Evolutionary conservation across 2,329 filamentous ascomycete species (phyloP), one percentile per base, ranked within the genome.

Genomic region (Alternaria consortialis): DNA sequence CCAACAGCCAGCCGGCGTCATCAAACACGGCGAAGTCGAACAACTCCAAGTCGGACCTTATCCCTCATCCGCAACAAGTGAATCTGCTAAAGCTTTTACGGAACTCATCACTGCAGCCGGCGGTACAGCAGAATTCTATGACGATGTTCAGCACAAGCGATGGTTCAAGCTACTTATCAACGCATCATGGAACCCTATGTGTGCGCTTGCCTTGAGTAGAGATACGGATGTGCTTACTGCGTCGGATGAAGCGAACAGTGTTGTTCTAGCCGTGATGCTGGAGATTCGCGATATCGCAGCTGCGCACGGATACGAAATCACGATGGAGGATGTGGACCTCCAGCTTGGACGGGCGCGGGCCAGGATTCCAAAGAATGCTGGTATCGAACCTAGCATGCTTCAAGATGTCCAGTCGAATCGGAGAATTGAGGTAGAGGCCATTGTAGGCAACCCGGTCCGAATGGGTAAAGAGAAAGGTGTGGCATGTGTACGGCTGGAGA

Each of bases 81-180:
- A 43, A 7, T 48, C 64, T 15, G 69, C 74, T 8, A 58, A 65
- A 47, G 56, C 53, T 2, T 83, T 86, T 47, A 76, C 79, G 5
- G 73, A 76, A 2, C 73, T 87, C 12, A 63, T 87, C 8, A 61
- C 70, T 20, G 51, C 74, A 3, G 81, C 80, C 7, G 81, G 84
- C 7, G 83, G 80, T 4, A 82, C 83, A 2, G 82, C 84, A 46
- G 68, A 81, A n/a, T 75, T 85, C 5, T 80, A 84, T 37, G 79
- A 82, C 4, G 81, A 89, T 62, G 81, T 90, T 8, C 86, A 90
- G 63, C 71, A 81, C 0, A 81, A 84, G 53, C 81, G 87, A 7
- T 90, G 87, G 87, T 80, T 81, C 53, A 90, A 90, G 73, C 80
- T 89, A 0, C 77, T 89, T 0, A 80, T 87, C 73, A 90, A 90